These are phyloP conservation scores for Phyllosticta paracitricarpa DNA, from an alignment of 2,329 filamentous ascomycete genomes.

Conservation along the genomic window DNA sequence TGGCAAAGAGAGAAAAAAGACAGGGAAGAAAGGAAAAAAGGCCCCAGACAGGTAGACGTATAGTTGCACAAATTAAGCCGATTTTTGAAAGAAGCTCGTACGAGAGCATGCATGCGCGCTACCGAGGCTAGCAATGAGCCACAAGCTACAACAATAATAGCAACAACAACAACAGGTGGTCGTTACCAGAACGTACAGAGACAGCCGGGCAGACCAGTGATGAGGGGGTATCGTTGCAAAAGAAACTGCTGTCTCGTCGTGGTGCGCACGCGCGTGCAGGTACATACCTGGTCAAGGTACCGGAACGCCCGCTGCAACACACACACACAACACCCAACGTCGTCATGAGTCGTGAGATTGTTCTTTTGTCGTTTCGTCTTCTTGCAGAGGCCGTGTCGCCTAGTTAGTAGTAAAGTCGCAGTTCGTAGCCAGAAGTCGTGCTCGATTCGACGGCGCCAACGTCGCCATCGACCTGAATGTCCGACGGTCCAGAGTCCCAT, in stretches of 20 bases:
- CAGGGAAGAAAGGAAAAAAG: background rate
- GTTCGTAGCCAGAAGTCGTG: conserved; percentile 37
- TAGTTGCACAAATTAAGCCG: background rate
- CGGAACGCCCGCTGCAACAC: background rate
- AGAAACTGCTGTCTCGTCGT: background rate
- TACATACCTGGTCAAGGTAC: background rate
- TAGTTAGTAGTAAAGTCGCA: conserved; percentile 37
- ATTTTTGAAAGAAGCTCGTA: background rate
- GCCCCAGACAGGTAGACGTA: background rate
- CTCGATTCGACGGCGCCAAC: conserved; percentile 33
- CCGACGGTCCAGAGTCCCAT: conserved; percentile 40
- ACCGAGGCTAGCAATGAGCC: background rate
- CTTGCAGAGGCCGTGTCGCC: background rate
- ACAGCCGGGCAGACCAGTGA: background rate
- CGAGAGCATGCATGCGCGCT: background rate
- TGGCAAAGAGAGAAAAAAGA: background rate
- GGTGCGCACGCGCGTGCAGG: background rate
- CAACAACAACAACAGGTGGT: background rate
- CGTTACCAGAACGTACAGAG: background rate
- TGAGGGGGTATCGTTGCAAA: background rate
- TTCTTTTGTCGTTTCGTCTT: background rate
- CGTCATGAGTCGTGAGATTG: background rate
- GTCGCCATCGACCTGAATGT: conserved; percentile 40
- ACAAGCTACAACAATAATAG: background rate
- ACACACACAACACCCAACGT: background rate